A percentile compares a stretch with the other conserved stretches of the same genome.
phyloP scores from a whole-genome alignment of 805 yeast species.

The Diddensiella caesifluorescens region DNA sequence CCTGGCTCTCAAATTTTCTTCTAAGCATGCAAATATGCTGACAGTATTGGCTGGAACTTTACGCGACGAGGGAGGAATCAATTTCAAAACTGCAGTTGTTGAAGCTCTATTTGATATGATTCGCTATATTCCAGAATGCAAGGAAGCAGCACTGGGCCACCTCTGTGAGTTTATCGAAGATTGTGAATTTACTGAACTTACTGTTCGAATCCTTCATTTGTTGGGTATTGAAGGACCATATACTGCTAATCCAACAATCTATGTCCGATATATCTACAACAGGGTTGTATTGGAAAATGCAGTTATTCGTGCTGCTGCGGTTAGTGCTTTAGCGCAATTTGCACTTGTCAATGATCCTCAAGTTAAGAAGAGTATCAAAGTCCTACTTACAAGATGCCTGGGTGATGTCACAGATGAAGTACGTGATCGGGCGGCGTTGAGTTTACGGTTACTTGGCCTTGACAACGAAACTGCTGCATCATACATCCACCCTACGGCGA shows the following conservation, averaged over 20 bases:
- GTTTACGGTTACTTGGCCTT: slow-evolving; percentile 59
- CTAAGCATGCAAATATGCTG: slow-evolving; percentile 78
- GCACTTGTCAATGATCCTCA: slow-evolving; percentile 66
- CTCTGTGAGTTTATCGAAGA: slow-evolving; percentile 97
- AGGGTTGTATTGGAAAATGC: slow-evolving; percentile 95
- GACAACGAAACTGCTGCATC: slow-evolving; percentile 35
- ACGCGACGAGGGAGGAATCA: slow-evolving; percentile 86
- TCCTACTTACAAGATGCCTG: slow-evolving; percentile 74
- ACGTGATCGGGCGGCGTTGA: slow-evolving; percentile 91
- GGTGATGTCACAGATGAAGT: slow-evolving; percentile 94
- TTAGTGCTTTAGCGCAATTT: slow-evolving; percentile 85
- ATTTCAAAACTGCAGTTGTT: slow-evolving; percentile 78
- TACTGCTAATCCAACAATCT: slow-evolving; percentile 78
- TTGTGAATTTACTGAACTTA: slow-evolving; percentile 91
- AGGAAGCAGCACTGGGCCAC: slow-evolving; percentile 76
- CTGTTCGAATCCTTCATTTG: slow-evolving; percentile 86
- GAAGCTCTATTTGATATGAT: slow-evolving; percentile 92
- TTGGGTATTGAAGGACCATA: slow-evolving; percentile 93
- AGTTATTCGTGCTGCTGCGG: slow-evolving; percentile 92
- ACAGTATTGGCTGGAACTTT: slow-evolving; percentile 75
- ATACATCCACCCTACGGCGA: slow-evolving; percentile 61
- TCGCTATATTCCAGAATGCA: slow-evolving; percentile 76
- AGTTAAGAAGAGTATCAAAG: slow-evolving; percentile 62
- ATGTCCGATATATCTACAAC: slow-evolving; percentile 94
- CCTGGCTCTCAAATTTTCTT: slow-evolving; percentile 87